A percentile compares a stretch with the other conserved stretches of the same genome.
Evolutionary conservation across 2,329 filamentous ascomycete species (phyloP).

Genomic region (Byssothecium circinans): DNA sequence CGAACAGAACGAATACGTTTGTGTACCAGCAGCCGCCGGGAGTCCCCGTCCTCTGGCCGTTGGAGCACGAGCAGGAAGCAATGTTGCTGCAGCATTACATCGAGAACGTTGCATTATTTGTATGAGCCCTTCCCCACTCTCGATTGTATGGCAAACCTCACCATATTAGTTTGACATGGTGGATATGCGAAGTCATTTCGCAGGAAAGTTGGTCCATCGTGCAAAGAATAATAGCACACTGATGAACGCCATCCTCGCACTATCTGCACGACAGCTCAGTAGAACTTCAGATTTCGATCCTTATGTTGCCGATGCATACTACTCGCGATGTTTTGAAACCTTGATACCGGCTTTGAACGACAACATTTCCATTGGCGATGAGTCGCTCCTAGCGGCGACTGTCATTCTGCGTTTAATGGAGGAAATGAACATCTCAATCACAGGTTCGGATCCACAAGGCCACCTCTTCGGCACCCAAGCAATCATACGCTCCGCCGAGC

Average conservation of each 20-base stretch:
- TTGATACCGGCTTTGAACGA: conserved; percentile 46
- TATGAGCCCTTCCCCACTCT: conserved; percentile 15
- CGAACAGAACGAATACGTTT: conserved; percentile 21
- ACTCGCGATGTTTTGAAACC: conserved; percentile 45
- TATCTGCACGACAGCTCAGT: conserved; percentile 48
- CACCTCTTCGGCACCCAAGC: conserved; percentile 45
- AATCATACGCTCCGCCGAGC: conserved; percentile 39
- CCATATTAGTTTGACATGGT: conserved; percentile 39
- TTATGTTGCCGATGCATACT: conserved; percentile 47
- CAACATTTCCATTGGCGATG: conserved; percentile 44
- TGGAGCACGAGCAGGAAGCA: conserved; percentile 41
- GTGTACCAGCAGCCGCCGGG: conserved; percentile 35
- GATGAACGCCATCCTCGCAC: conserved; percentile 48
- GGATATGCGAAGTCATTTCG: conserved; percentile 37
- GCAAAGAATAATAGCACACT: conserved; percentile 44
- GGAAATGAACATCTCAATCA: conserved; percentile 46
- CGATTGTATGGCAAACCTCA: background rate
- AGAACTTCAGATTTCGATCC: conserved; percentile 44
- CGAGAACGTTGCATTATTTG: conserved; percentile 41
- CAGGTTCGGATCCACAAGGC: conserved; percentile 41
- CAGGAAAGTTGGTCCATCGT: conserved; percentile 38
- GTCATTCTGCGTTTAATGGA: conserved; percentile 47
- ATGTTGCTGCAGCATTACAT: conserved; percentile 43
- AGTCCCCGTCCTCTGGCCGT: conserved; percentile 37
- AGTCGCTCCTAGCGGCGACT: conserved; percentile 46